Conservation (phyloP, 2,329 filamentous ascomycete species). For the Ramularia endophylla region DNA sequence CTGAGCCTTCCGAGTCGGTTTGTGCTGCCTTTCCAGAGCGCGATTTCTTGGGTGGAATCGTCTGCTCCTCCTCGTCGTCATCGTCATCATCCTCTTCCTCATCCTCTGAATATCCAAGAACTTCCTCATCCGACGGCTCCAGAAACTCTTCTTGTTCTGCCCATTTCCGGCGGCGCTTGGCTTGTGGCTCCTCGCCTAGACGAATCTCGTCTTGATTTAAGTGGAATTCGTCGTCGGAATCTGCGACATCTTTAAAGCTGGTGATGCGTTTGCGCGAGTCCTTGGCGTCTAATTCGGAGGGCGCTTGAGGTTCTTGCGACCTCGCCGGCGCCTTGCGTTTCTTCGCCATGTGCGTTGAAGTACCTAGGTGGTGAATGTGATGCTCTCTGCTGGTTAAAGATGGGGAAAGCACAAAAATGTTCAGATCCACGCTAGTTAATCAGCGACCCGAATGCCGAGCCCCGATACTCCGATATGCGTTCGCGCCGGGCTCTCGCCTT, state of each 20-base stretch:
- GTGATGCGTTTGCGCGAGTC: slow-evolving; percentile 50
- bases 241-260: slow-evolving; percentile 77
- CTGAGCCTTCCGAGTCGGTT: slow-evolving; percentile 79
- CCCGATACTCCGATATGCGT: too few species aligned
- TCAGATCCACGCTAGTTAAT: too few species aligned
- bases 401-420: too few species aligned
- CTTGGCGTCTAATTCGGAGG: slow-evolving; percentile 12
- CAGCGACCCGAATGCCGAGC: too few species aligned
- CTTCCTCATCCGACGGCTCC: slow-evolving; percentile 58
- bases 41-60: slow-evolving; percentile 68
- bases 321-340: slow-evolving; percentile 14
- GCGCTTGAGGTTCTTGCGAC: slow-evolving; percentile 5
- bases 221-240: slow-evolving; percentile 93
- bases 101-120: slow-evolving; percentile 45
- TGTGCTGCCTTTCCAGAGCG: slow-evolving; percentile 30
- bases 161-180: slow-evolving; percentile 67
- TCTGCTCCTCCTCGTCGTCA: slow-evolving; percentile 40
- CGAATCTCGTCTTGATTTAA: slow-evolving; percentile 79
- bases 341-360: slow-evolving; percentile 55
- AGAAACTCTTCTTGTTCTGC: slow-evolving; percentile 62
- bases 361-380: too few species aligned
- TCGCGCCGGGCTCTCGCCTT: too few species aligned
- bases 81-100: slow-evolving; percentile 48
- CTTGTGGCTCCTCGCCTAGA: slow-evolving; percentile 72
- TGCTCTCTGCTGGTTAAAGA: too few species aligned